Evolutionary conservation across 176 grass and related monocot species (phyloP).

Genomic region (Raddia distichophylla): DNA sequence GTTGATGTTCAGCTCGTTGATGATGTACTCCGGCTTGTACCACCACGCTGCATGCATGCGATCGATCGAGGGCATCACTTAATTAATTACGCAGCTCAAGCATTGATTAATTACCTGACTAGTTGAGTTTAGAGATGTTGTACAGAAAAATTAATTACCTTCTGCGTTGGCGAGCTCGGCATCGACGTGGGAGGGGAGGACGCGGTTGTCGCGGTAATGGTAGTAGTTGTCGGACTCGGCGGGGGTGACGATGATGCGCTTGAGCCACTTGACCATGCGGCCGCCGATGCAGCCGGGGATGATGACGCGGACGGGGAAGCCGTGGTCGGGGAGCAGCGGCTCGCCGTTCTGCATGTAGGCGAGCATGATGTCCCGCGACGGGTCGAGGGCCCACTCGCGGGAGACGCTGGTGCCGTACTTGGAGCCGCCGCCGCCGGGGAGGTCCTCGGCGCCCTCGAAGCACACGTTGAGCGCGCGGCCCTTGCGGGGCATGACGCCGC

Average conservation of each 20-base stretch:
- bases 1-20: conserved; percentile 95
- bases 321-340: conserved; percentile 69
- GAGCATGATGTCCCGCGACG: conserved; percentile 71
- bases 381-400: conserved; percentile 71
- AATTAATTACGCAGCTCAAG: neutral
- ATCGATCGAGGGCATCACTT: neutral
- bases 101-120: too few species aligned
- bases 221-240: conserved; percentile 84
- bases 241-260: conserved; percentile 74
- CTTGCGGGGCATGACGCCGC: conserved; percentile 57
- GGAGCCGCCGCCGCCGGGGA: conserved; percentile 74
- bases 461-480: conserved; percentile 69
- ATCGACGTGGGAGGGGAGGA: conserved; percentile 85
- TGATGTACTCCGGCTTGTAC: conserved; percentile 98
- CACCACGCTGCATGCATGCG: conserved; percentile 68
- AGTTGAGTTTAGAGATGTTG: too few species aligned
- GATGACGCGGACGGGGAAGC: conserved; percentile 73
- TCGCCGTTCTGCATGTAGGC: conserved; percentile 97
- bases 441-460: conserved; percentile 93
- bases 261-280: conserved; percentile 98
- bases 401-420: conserved; percentile 90
- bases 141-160: conserved; percentile 33
- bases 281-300: conserved; percentile 87
- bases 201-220: conserved; percentile 91
- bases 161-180: conserved; percentile 93